Evolutionary conservation across 768 basidiomycete species (phyloP).

Genomic region (Plicaturopsis crispa): DNA sequence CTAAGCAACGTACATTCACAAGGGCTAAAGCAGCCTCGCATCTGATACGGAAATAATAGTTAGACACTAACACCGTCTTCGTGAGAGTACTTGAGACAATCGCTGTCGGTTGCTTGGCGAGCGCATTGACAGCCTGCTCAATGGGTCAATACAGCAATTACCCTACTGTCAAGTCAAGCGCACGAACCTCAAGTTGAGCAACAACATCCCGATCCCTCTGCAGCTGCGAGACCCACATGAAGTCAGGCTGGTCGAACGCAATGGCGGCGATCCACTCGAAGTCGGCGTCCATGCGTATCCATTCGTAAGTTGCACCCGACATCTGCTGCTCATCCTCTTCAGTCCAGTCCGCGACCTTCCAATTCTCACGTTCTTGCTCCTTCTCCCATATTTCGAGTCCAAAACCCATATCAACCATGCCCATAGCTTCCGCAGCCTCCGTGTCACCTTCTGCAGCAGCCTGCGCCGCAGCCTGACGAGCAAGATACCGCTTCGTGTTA

Average conservation of each 20-base stretch:
- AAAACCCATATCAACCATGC: constrained; percentile 91
- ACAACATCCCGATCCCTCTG: constrained; percentile 95
- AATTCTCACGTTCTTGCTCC: constrained; percentile 83
- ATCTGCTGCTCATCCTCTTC: constrained; percentile 92
- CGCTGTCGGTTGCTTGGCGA: constrained; percentile 72
- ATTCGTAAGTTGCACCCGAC: constrained; percentile 96
- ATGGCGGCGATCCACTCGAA: constrained; percentile 98
- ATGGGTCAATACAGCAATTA: constrained; percentile 3
- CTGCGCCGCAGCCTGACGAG: constrained; percentile 86
- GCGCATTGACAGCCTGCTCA: constrained; percentile 81
- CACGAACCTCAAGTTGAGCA: constrained; percentile 87
- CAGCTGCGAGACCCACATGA: constrained; percentile 97
- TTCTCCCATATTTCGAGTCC: constrained; percentile 95
- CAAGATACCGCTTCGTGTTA: constrained; percentile 93
- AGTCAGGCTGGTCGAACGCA: constrained; percentile 92
- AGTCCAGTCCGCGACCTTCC: constrained; percentile 98
- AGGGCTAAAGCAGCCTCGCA: constrained; percentile 90
- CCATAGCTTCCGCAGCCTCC: constrained; percentile 90
- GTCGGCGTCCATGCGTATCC: constrained; percentile 98
- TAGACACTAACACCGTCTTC: constrained; percentile 88
- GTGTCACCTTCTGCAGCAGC: constrained; percentile 89
- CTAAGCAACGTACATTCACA: constrained; percentile 50
- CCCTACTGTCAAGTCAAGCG: constrained; percentile 2
- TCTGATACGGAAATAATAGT: constrained; percentile 94
- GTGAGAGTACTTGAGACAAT: constrained; percentile 90